Evolutionary conservation across 805 yeast species (phyloP), one percentile per base, ranked within the genome.

Genomic region (Teunomyces panamensis): DNA sequence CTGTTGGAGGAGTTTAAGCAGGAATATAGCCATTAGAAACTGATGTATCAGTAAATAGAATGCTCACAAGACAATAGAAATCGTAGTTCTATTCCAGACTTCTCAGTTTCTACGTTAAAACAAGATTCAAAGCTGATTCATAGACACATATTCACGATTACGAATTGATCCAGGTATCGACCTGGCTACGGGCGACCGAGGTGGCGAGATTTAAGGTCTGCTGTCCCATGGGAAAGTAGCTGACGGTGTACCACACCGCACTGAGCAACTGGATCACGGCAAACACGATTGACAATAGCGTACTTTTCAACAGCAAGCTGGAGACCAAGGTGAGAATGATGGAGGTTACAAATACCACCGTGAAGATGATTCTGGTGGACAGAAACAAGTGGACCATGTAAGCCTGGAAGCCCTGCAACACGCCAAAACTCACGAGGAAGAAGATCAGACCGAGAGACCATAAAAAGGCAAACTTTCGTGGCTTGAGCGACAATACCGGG

Each of bases 371-470:
- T 27, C 78, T 47, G 2, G 77, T 70, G 1, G 77, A 71, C 59
- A 68, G 69, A 50, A 66, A 68, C 49, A 73, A 62, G 52, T 73
- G 77, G 24, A 62, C 57, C 61, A 73, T 53, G 50, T 73, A 73
- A 2, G 75, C 60, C 52, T 60, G 58, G 51, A 67, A 63, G 1
- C 77, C 78, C 51, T 73, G 77, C 42, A 73, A 58, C 3, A 73
- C 77, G 5, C 78, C 78, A 52, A 74, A 74, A 52, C 77, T 71
- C 8, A 73, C 68, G 52, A 74, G 56, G 59, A 74, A 74, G 57
- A 74, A 69, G 13, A 74, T 68, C 13, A 75, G 70, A 2, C 78
- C 78, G 34, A 73, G 54, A 8, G 78, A 71, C 78, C 78, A 74
- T 45, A 74, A 59, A n/a, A 74, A 53, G 26, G 78, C 77, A 59